Conservation (phyloP, 106 monocot species). For the Agapanthus africanus region DNA sequence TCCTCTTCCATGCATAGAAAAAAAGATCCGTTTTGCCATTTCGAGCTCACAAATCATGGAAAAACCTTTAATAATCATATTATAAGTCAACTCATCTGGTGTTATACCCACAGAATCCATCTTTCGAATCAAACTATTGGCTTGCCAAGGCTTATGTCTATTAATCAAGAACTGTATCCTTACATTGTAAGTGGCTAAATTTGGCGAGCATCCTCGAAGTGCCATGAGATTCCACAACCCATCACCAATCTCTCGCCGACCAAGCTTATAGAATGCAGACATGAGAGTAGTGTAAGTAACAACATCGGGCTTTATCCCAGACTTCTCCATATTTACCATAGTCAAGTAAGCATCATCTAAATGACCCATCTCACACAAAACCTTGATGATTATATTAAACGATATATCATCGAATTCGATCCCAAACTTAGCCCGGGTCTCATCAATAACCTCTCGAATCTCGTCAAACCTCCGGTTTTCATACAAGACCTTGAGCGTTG, state of each 20-base stretch:
- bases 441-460: slow-evolving; percentile 21
- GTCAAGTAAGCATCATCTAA: slow-evolving; percentile 53
- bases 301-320: slow-evolving; percentile 58
- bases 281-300: slow-evolving; percentile 87
- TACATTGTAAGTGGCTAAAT: slow-evolving; percentile 78
- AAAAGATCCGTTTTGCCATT: slow-evolving; percentile 82
- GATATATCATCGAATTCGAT: slow-evolving; percentile 72
- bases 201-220: slow-evolving; percentile 59
- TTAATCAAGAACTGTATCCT: slow-evolving; percentile 84
- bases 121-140: slow-evolving; percentile 49
- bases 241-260: slow-evolving; percentile 64
- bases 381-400: slow-evolving; percentile 68
- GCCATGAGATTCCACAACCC: slow-evolving; percentile 97
- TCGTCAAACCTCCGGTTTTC: slow-evolving; percentile 33
- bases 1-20: slow-evolving; percentile 48
- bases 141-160: slow-evolving; percentile 61
- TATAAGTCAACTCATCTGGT: slow-evolving; percentile 81
- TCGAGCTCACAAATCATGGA: slow-evolving; percentile 58
- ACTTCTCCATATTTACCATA: slow-evolving; percentile 73
- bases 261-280: slow-evolving; percentile 62
- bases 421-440: slow-evolving; percentile 31
- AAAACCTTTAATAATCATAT: slow-evolving; percentile 89
- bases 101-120: slow-evolving; percentile 48
- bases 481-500: slow-evolving; percentile 59
- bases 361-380: slow-evolving; percentile 44